phyloP scores from a whole-genome alignment of 352 stramenopile genomes.

The Globisporangium cylindrosporum region DNA sequence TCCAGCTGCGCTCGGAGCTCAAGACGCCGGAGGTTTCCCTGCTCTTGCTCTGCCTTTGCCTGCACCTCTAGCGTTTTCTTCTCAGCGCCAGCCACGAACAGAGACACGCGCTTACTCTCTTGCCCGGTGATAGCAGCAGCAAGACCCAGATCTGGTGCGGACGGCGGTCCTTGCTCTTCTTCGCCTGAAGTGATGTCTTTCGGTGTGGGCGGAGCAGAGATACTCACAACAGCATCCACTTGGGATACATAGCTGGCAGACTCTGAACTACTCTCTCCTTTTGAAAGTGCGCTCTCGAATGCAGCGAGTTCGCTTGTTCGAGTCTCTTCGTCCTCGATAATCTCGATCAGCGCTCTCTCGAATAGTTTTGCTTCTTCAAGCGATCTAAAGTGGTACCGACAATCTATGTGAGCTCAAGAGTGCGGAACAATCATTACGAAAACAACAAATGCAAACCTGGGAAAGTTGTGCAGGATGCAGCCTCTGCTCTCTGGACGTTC shows the following conservation, averaged over 20 bases:
- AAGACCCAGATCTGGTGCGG: not conserved
- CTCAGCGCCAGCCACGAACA: not conserved
- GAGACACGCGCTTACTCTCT: constrained; percentile 3
- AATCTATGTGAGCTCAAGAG: not conserved
- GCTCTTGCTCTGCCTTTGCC: constrained; percentile 3
- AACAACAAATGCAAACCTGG: constrained; percentile 25
- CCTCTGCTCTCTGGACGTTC: not conserved
- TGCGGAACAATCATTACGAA: not conserved
- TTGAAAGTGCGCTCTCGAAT: constrained; percentile 8
- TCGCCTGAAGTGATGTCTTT: not conserved
- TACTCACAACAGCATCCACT: constrained; percentile 7
- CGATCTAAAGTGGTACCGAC: constrained; percentile 21
- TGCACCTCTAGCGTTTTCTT: constrained; percentile 15
- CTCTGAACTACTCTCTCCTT: constrained; percentile 3
- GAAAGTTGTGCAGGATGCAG: constrained; percentile 61
- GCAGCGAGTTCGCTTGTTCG: constrained; percentile 8
- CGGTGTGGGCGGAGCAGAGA: not conserved
- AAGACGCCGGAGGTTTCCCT: not conserved
- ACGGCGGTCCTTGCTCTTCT: not conserved
- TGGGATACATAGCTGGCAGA: constrained; percentile 3
- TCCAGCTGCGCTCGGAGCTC: constrained; percentile 14
- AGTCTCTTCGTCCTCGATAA: constrained; percentile 16
- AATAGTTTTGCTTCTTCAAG: constrained; percentile 56
- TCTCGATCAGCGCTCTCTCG: constrained; percentile 31
- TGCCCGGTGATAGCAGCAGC: not conserved